phyloP scores from a whole-genome alignment of 306 rosid genomes.

The Cercis canadensis region DNA sequence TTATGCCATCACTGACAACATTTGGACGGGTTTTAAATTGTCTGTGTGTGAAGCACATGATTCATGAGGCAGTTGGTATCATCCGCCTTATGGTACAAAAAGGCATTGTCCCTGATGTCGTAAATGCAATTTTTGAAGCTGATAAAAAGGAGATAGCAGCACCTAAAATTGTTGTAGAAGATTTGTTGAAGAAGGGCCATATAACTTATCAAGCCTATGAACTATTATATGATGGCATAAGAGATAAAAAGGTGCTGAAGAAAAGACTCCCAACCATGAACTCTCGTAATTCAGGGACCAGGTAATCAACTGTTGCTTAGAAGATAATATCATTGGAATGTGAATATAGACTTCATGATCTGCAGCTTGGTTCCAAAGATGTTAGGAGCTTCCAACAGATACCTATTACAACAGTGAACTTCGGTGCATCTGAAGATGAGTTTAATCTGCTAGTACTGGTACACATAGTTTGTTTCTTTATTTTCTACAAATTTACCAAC shows the following conservation, averaged over 20 bases:
- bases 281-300: constrained; percentile 37
- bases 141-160: constrained; percentile 85
- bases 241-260: constrained; percentile 66
- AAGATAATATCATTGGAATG: constrained; percentile 23
- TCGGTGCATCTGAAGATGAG: constrained; percentile 34
- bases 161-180: constrained; percentile 90
- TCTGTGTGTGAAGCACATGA: constrained; percentile 65
- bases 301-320: constrained; percentile 38
- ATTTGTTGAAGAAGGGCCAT: constrained; percentile 78
- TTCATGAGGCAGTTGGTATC: constrained; percentile 75
- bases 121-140: constrained; percentile 74
- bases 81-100: constrained; percentile 78
- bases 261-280: constrained; percentile 41
- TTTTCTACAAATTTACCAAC: constrained; percentile 1
- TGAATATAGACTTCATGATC: constrained; percentile 27
- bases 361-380: constrained; percentile 17
- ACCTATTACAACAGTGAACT: constrained; percentile 2
- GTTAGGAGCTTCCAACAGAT: background rate
- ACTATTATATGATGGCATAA: constrained; percentile 77
- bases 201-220: constrained; percentile 83
- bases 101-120: constrained; percentile 78
- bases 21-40: constrained; percentile 84
- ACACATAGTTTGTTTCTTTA: constrained; percentile 15
- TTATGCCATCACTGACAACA: constrained; percentile 70
- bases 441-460: background rate